Percentiles rank a stretch among this genome's conserved stretches.
Conservation (phyloP, 331 rosid genomes). For the Quercus lobata region DNA sequence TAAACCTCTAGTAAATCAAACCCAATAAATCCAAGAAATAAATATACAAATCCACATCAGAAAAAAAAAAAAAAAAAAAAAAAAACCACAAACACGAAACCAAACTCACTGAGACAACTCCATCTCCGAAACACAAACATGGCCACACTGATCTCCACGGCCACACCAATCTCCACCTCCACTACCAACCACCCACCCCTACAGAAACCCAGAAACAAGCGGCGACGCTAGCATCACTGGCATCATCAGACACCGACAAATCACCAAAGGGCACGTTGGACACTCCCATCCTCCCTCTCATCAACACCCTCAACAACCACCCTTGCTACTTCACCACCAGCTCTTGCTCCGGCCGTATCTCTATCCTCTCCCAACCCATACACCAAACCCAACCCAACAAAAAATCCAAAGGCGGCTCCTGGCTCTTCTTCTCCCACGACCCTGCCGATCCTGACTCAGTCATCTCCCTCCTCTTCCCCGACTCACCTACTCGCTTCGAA, state of each 20-base stretch:
- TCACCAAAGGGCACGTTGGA: conserved; percentile 88
- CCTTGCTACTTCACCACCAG: conserved; percentile 91
- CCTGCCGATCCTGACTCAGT: conserved; percentile 64
- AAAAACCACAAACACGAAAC: too few relatives aligned
- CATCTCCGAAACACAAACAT: too few relatives aligned
- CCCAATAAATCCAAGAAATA: too few relatives aligned
- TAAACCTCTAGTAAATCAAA: too few relatives aligned
- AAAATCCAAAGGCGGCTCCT: conserved; percentile 88
- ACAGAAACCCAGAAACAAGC: conserved; percentile 41
- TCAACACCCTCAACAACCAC: conserved; percentile 58
- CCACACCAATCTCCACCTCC: too few relatives aligned
- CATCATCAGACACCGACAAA: conserved; percentile 58
- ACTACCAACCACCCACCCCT: too few relatives aligned
- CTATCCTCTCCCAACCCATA: conserved; percentile 75
- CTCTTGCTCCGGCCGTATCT: conserved; percentile 90
- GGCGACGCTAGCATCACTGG: conserved; percentile 53
- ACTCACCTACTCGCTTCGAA: conserved; percentile 18
- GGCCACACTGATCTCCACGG: too few relatives aligned
- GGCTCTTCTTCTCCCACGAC: conserved; percentile 77
- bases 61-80: too few relatives aligned
- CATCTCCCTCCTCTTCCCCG: conserved; percentile 50
- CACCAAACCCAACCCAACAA: conserved; percentile 36
- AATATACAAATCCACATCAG: too few relatives aligned
- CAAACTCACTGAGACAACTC: too few relatives aligned
- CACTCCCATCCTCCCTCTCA: conserved; percentile 66